A percentile compares a stretch with the other conserved stretches of the same genome.
Evolutionary conservation across 1,284 basidiomycete species (phyloP).

Genomic region (Mycena sp.): DNA sequence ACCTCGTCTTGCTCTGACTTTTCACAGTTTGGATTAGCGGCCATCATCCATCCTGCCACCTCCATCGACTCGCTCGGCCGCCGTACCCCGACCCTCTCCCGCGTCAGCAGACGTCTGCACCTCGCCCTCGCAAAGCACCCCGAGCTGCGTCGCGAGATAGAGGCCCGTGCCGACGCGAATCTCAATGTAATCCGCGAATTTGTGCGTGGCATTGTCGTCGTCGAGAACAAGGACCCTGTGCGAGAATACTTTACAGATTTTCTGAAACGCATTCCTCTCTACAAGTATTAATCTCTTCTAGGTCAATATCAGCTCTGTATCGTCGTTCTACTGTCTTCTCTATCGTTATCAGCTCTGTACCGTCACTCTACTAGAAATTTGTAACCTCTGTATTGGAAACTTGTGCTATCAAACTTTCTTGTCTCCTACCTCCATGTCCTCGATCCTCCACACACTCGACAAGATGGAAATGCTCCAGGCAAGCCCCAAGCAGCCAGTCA

Average conservation of each 20-base stretch:
- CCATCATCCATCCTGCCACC: not conserved
- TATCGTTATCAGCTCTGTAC: too few species aligned
- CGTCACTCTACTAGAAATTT: too few species aligned
- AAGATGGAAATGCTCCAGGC: too few species aligned
- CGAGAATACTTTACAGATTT: constrained; percentile 3
- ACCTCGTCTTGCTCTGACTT: not conserved
- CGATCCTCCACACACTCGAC: too few species aligned
- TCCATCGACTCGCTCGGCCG: constrained; percentile 4
- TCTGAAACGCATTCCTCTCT: not conserved
- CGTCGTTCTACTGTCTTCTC: too few species aligned
- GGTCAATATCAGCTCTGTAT: too few species aligned
- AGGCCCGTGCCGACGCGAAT: not conserved
- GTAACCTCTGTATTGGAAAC: too few species aligned
- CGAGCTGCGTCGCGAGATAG: not conserved
- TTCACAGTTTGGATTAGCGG: constrained; percentile 1
- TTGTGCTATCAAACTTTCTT: too few species aligned
- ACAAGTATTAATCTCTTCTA: not conserved
- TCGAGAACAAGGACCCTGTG: not conserved
- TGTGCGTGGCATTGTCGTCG: not conserved
- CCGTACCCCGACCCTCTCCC: not conserved
- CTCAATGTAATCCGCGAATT: not conserved
- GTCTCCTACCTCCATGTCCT: too few species aligned
- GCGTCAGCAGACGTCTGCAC: not conserved
- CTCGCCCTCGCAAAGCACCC: not conserved
- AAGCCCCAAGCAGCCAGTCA: too few species aligned